These are phyloP conservation scores for Daldinia caldariorum DNA, from an alignment of 495 filamentous ascomycete genomes.

Conservation along the genomic window DNA sequence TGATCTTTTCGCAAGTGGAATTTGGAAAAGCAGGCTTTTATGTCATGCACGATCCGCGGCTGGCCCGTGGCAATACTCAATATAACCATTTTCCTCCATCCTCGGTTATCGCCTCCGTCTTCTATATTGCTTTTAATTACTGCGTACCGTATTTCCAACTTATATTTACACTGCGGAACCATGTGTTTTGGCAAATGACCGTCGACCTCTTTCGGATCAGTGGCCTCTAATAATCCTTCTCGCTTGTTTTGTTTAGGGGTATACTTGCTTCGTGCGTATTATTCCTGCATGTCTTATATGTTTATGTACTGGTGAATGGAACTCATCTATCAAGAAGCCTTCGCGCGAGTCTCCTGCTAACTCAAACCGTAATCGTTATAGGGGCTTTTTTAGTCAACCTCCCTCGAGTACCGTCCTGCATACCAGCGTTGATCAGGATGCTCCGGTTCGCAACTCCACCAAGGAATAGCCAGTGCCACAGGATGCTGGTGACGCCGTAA, in stretches of 20 bases:
- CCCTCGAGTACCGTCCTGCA: slow-evolving; percentile 74
- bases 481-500: slow-evolving; percentile 69
- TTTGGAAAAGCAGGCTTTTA: background rate
- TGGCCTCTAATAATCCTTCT: background rate
- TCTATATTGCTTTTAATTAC: background rate
- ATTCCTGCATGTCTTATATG: background rate
- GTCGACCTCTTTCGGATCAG: no score
- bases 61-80: background rate
- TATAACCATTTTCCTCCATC: background rate
- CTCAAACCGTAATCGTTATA: slow-evolving; percentile 62
- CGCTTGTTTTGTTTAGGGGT: background rate
- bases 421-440: slow-evolving; percentile 80
- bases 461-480: slow-evolving; percentile 77
- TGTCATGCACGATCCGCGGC: background rate
- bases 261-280: background rate
- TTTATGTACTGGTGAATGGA: no score
- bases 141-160: background rate
- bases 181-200: no score
- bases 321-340: background rate
- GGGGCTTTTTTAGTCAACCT: slow-evolving; percentile 65
- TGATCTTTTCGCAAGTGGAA: background rate
- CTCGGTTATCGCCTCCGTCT: background rate
- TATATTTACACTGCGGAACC: background rate
- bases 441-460: slow-evolving; percentile 68
- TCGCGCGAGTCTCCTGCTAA: background rate